Evolutionary conservation across 2,329 filamentous ascomycete species (phyloP), one percentile per base, ranked within the genome.

Genomic region (Xylariaceae sp.): DNA sequence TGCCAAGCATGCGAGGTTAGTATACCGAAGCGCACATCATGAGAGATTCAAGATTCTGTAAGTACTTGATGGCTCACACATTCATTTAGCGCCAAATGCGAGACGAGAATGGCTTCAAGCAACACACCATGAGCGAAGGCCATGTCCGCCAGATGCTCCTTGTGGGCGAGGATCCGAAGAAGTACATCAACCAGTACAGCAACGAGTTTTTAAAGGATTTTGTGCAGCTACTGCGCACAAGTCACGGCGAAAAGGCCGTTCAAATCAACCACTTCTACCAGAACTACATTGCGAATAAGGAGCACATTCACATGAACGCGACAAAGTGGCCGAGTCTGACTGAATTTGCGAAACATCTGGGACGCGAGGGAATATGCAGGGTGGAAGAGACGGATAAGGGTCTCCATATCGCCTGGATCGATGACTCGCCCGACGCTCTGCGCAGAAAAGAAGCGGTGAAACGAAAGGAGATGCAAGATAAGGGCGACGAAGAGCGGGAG

Each of bases 181-280:
- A 88, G 55, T 81, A 78, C 62, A 91, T 97, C 63, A 79, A 87
- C 59, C 78, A 90, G 34, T 98, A 81, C 70, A 87, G 79, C 63
- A 79, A 78, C 46, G 79, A 95, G 52, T 98, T 98, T 63, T 69
- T 85, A 48, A 76, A 77, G 44, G 87, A 94, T 59, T 95, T 95
- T 55, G 49, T 94, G 1, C 72, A 80, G 43, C 72, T 93, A 2
- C 72, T 98, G 6, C 78, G 81, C 43, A 95, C 90, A 0, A 79
- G 83, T 0, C 93, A 98, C 57, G 89, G 89, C 48, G 89, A 95
- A 65, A 98, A 98, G 64, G 78, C 81, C 55, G 82, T 97, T 1
- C 78, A 90, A 26, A 79, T 90, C 38, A 98, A 98, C 59, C 83
- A 87, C 47, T 97, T 97, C 63, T 98, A 98, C 66, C 89, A 97